A percentile compares a stretch with the other conserved stretches of the same genome.
Conservation (phyloP, 108 stramenopile genomes). For the Craspedostauros australis region DNA sequence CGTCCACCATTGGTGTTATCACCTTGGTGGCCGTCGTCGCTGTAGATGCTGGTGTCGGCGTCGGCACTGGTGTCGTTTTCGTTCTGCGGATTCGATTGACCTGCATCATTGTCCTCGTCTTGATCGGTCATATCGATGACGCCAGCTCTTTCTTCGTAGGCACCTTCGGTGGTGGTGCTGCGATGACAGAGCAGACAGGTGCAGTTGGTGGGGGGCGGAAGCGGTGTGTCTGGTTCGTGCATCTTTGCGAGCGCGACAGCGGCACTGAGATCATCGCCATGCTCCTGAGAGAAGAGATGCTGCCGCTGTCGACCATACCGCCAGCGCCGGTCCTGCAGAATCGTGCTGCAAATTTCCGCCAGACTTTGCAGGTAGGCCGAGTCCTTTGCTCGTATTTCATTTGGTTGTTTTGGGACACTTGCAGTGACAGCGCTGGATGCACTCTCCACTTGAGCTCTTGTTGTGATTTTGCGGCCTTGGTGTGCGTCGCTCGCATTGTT, state of each 20-base stretch:
- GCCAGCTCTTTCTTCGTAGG: not conserved
- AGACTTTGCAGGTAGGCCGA: slow-evolving; percentile 81
- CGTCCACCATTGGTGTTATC: too few species aligned
- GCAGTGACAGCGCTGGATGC: too few species aligned
- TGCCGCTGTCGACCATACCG: slow-evolving; percentile 1
- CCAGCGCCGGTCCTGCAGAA: slow-evolving; percentile 57
- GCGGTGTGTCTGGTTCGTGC: slow-evolving; percentile 7
- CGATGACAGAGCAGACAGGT: too few species aligned
- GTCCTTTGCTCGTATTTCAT: too few species aligned
- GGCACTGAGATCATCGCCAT: slow-evolving; percentile 71
- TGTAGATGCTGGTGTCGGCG: too few species aligned
- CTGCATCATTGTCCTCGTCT: not conserved
- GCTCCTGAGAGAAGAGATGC: slow-evolving; percentile 60
- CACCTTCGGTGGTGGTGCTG: not conserved
- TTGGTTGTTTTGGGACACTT: too few species aligned
- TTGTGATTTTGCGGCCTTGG: too few species aligned
- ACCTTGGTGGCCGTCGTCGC: too few species aligned
- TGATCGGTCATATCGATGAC: not conserved
- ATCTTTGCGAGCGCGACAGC: slow-evolving; percentile 40
- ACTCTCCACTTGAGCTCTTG: too few species aligned
- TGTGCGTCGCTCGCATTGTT: too few species aligned
- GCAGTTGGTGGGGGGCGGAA: not conserved
- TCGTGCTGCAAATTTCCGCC: slow-evolving; percentile 63
- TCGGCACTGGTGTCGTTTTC: not conserved
- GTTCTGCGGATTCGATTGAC: not conserved